Percentiles rank a stretch among this genome's conserved stretches.
Evolutionary conservation across 208 protist genomes (phyloP).

Genomic region (Angomonas deanei): DNA sequence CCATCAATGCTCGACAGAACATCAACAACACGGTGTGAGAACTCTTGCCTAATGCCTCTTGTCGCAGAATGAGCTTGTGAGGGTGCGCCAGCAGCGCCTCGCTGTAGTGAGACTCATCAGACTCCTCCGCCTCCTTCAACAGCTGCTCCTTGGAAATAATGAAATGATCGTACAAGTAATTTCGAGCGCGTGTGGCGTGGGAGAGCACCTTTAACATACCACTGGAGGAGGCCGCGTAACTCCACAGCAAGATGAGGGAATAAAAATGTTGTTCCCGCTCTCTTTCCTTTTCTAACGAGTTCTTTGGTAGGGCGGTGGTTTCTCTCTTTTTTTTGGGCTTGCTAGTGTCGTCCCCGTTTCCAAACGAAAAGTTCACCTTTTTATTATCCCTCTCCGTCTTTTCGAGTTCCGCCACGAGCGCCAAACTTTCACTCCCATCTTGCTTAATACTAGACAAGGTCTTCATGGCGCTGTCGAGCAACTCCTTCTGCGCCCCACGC

Average conservation of each 20-base stretch:
- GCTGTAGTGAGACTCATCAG: background rate
- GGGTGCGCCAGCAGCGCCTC: conserved; percentile 1
- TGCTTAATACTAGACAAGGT: background rate
- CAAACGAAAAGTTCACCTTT: background rate
- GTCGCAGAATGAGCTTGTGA: conserved; percentile 10
- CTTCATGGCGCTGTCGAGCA: conserved; percentile 1
- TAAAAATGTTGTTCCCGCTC: background rate
- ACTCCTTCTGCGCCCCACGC: conserved; percentile 5
- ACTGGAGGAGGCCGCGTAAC: conserved; percentile 35
- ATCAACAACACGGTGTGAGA: conserved; percentile 14
- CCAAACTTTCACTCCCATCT: background rate
- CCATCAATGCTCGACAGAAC: conserved; percentile 22
- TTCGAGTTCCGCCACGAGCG: background rate
- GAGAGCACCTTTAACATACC: conserved; percentile 27
- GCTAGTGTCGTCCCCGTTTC: too few species aligned
- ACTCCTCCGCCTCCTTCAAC: background rate
- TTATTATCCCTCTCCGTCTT: background rate
- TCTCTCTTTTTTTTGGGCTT: background rate
- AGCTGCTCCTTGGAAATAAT: conserved; percentile 2
- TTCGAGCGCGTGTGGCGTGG: conserved; percentile 21
- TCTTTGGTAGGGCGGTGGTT: background rate
- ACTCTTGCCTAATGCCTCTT: conserved; percentile 6
- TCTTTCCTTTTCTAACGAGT: background rate
- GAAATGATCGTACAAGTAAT: conserved; percentile 30
- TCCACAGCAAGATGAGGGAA: conserved; percentile 34